Evolutionary conservation across 2,329 filamentous ascomycete species (phyloP).

Genomic region (Trichoderma gracile): DNA sequence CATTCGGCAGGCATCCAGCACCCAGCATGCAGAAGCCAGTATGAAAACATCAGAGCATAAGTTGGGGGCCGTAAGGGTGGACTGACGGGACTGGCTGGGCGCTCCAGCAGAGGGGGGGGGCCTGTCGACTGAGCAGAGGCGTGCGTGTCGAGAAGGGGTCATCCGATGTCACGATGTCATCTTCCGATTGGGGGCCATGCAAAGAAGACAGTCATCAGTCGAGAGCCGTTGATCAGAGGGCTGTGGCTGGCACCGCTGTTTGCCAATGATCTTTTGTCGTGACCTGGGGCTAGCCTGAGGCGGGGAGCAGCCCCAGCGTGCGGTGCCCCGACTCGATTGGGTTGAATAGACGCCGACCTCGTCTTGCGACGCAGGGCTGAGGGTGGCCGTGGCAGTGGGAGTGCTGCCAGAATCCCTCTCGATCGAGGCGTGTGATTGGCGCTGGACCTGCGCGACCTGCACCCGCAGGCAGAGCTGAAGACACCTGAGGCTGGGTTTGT

Average conservation of each 20-base stretch:
- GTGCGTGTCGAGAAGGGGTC: conserved; percentile 6
- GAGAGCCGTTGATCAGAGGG: conserved; percentile 34
- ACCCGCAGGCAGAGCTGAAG: conserved; percentile 21
- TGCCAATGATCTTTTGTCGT: conserved; percentile 38
- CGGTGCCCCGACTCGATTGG: conserved; percentile 33
- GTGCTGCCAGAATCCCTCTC: conserved; percentile 19
- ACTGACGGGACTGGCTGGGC: conserved; percentile 4
- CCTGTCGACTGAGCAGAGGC: neutral
- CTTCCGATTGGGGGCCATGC: conserved; percentile 37
- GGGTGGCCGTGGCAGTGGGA: conserved; percentile 24
- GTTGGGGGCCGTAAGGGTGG: neutral
- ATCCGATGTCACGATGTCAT: conserved; percentile 30
- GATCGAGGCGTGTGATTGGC: conserved; percentile 26
- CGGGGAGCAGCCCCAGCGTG: conserved; percentile 1
- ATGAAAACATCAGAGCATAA: too few species aligned
- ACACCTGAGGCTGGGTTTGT: conserved; percentile 13
- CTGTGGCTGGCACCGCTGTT: conserved; percentile 25
- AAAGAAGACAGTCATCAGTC: conserved; percentile 29
- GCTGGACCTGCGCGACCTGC: neutral
- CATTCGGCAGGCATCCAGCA: conserved; percentile 1
- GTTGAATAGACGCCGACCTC: conserved; percentile 36
- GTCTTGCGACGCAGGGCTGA: conserved; percentile 24
- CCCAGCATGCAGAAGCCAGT: neutral
- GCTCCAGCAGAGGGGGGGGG: neutral
- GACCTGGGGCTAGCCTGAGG: conserved; percentile 1